phyloP scores from a whole-genome alignment of 306 rosid species.

The Alnus rubra region DNA sequence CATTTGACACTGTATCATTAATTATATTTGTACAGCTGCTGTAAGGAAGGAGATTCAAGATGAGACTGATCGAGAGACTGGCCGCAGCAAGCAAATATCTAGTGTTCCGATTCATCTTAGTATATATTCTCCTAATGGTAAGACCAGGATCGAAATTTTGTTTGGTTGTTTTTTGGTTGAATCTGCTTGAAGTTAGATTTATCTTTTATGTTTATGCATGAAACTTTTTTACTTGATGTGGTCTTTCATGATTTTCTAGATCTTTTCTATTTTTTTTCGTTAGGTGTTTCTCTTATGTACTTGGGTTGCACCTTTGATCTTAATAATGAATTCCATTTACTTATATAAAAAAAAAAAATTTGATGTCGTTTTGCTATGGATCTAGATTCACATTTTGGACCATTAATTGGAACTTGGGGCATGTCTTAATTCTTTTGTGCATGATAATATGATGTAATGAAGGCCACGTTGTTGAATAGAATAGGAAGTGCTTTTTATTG shows the following conservation, averaged over 20 bases:
- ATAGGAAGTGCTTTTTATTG: neutral
- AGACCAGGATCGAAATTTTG: slow-evolving; percentile 10
- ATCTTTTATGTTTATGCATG: neutral
- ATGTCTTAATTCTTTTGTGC: neutral
- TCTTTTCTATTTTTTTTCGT: too few species aligned
- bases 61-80: slow-evolving; percentile 98
- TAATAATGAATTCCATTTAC: too few species aligned
- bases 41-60: slow-evolving; percentile 95
- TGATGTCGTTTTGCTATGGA: neutral
- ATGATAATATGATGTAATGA: neutral
- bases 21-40: slow-evolving; percentile 56
- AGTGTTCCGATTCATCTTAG: slow-evolving; percentile 94
- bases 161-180: slow-evolving; percentile 10
- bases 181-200: neutral
- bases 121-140: slow-evolving; percentile 88
- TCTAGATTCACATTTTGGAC: neutral
- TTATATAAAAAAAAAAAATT: neutral
- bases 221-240: neutral
- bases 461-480: neutral
- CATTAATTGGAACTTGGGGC: neutral
- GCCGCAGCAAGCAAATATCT: slow-evolving; percentile 76
- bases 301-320: too few species aligned
- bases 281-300: too few species aligned
- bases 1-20: neutral
- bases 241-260: too few species aligned